Conservation (phyloP, 2,329 filamentous ascomycete genomes). For the Phialocephala subalpina region DNA sequence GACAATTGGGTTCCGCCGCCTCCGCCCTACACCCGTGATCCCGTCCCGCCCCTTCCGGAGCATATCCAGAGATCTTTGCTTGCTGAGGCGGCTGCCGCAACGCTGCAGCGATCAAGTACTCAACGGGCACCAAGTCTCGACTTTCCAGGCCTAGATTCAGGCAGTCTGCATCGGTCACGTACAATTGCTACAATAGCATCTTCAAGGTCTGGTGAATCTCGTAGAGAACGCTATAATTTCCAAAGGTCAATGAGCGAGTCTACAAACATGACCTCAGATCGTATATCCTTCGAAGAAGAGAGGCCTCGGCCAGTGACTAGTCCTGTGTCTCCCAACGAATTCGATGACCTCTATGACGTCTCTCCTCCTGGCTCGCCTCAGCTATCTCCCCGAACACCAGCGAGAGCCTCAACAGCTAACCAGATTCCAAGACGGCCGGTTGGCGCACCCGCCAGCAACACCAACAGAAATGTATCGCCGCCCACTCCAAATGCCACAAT, state of each 20-base stretch:
- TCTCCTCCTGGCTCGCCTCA: conserved; percentile 44
- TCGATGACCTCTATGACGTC: conserved; percentile 46
- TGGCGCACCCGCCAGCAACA: conserved; percentile 26
- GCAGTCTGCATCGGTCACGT: conserved; percentile 37
- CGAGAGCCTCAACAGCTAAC: conserved; percentile 16
- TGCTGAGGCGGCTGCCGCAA: conserved; percentile 39
- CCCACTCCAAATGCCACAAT: conserved; percentile 25
- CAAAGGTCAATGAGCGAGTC: conserved; percentile 49
- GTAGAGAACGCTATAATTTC: conserved; percentile 40
- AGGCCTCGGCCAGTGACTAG: conserved; percentile 45
- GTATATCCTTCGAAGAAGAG: conserved; percentile 39
- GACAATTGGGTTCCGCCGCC: conserved; percentile 90
- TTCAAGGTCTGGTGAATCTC: conserved; percentile 34
- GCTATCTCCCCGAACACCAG: conserved; percentile 24
- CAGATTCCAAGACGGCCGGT: conserved; percentile 38
- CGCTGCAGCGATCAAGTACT: conserved; percentile 39
- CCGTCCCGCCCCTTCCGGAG: conserved; percentile 46
- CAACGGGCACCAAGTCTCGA: conserved; percentile 36
- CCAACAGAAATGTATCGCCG: conserved; percentile 10
- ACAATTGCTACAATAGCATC: conserved; percentile 35
- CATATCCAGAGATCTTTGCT: conserved; percentile 45
- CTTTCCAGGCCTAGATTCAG: conserved; percentile 36
- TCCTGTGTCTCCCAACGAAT: conserved; percentile 32
- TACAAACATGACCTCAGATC: conserved; percentile 38
- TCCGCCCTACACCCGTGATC: conserved; percentile 77